Percentiles rank a stretch among this genome's conserved stretches.
Conservation (phyloP, 2,329 filamentous ascomycete species). For the Sporothrix luriei region DNA sequence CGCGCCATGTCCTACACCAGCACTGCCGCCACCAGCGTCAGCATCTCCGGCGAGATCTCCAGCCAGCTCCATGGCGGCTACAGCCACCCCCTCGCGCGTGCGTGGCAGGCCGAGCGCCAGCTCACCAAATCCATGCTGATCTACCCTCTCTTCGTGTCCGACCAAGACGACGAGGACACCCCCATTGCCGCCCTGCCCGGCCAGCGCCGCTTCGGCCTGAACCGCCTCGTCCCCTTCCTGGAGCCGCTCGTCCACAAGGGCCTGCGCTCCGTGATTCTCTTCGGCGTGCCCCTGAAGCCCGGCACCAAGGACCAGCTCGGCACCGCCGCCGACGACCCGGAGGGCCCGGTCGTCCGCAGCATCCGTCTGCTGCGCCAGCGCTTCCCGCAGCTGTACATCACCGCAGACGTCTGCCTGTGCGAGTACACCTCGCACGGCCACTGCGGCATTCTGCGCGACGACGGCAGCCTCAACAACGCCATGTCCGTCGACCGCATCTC, state of each 20-base stretch:
- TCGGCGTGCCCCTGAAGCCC: constrained; percentile 84
- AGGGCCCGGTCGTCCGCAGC: constrained; percentile 84
- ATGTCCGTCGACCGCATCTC: constrained; percentile 92
- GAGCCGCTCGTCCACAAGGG: constrained; percentile 87
- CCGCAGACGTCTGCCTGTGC: constrained; percentile 92
- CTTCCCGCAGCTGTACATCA: constrained; percentile 90
- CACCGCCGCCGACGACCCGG: constrained; percentile 87
- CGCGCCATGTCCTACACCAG: constrained; percentile 67
- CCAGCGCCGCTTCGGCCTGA: constrained; percentile 84
- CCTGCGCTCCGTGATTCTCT: constrained; percentile 88
- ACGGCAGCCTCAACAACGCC: constrained; percentile 89
- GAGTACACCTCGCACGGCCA: constrained; percentile 98
- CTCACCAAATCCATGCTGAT: constrained; percentile 97
- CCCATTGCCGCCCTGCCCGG: constrained; percentile 88
- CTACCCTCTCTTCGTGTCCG: constrained; percentile 94
- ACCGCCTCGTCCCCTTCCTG: constrained; percentile 81
- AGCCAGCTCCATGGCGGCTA: constrained; percentile 84
- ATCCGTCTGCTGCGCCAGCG: constrained; percentile 81
- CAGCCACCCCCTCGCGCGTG: constrained; percentile 74
- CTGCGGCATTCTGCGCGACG: constrained; percentile 92
- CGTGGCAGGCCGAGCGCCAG: constrained; percentile 83
- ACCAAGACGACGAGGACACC: constrained; percentile 88
- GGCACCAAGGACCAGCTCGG: constrained; percentile 87
- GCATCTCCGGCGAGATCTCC: constrained; percentile 73
- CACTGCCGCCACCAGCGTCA: constrained; percentile 68